Conservation (phyloP, 1,284 basidiomycete genomes). For the Pseudozyma sp. region DNA sequence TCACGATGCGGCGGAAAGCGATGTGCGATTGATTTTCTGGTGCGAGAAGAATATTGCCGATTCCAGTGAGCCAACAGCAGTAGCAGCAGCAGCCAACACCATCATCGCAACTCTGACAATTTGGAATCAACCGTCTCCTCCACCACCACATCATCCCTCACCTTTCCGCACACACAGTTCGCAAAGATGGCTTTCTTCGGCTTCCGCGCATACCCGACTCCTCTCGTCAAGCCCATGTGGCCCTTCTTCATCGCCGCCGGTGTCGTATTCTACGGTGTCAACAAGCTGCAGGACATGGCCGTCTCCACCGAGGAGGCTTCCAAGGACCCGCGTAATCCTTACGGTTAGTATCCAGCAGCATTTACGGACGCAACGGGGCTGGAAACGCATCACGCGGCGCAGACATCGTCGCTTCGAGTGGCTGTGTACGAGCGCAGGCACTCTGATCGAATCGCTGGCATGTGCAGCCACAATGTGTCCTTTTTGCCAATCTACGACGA, state of each 20-base stretch:
- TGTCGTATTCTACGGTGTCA: conserved; percentile 63
- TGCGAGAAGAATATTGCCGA: conserved; percentile 26
- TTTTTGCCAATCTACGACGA: too few species aligned
- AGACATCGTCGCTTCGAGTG: background rate
- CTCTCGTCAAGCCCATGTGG: conserved; percentile 65
- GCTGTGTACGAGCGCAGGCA: background rate
- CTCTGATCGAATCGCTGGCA: background rate
- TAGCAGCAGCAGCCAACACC: conserved; percentile 15
- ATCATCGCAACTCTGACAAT: conserved; percentile 17
- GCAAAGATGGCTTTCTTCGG: conserved; percentile 62
- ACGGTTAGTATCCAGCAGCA: conserved; percentile 47
- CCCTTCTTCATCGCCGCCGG: conserved; percentile 64
- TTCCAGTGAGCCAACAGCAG: background rate
- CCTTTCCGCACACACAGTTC: conserved; percentile 2
- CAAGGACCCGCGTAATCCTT: conserved; percentile 68
- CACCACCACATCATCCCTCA: background rate
- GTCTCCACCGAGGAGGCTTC: conserved; percentile 62
- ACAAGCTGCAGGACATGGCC: conserved; percentile 58
- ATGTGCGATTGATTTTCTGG: conserved; percentile 10
- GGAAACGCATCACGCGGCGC: background rate
- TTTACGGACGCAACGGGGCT: background rate
- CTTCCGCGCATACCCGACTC: conserved; percentile 67
- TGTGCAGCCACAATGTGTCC: background rate
- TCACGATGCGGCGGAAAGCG: conserved; percentile 11
- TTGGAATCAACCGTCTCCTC: conserved; percentile 5